A percentile compares a stretch with the other conserved stretches of the same genome.
These are phyloP conservation scores for Umbelopsis sp. DNA, from an alignment of 192 early-diverging fungal genomes.

Conservation along the genomic window DNA sequence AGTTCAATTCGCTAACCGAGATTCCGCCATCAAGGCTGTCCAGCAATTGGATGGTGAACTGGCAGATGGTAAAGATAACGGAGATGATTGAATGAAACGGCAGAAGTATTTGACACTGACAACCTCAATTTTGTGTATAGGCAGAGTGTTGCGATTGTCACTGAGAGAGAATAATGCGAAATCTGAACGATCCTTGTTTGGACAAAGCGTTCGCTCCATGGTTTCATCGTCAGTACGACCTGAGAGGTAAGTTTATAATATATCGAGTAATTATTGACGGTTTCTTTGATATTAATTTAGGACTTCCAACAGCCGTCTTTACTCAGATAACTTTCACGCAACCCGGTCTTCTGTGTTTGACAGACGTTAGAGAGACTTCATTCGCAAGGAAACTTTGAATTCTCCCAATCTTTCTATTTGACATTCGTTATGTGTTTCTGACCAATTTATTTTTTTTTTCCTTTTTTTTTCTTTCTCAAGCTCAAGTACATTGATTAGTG, in stretches of 20 bases:
- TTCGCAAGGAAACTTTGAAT: background rate
- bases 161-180: slow-evolving; percentile 28
- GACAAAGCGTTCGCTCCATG: slow-evolving; percentile 18
- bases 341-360: background rate
- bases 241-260: background rate
- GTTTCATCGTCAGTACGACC: background rate
- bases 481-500: too few relatives aligned
- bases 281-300: too few relatives aligned
- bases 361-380: background rate
- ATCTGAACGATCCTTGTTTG: slow-evolving; percentile 10
- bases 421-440: slow-evolving; percentile 1
- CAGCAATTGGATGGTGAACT: slow-evolving; percentile 48
- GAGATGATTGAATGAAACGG: background rate
- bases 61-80: slow-evolving; percentile 45
- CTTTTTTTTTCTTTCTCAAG: background rate
- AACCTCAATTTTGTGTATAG: slow-evolving; percentile 20
- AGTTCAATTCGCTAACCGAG: slow-evolving; percentile 48
- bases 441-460: background rate
- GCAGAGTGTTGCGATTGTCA: slow-evolving; percentile 38
- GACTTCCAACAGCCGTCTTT: background rate
- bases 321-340: background rate
- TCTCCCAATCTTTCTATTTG: background rate
- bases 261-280: too few relatives aligned
- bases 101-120: background rate
- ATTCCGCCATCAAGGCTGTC: slow-evolving; percentile 46